Evolutionary conservation across 2,329 filamentous ascomycete genomes (phyloP).

Genomic region (Stromatinia cepivora): DNA sequence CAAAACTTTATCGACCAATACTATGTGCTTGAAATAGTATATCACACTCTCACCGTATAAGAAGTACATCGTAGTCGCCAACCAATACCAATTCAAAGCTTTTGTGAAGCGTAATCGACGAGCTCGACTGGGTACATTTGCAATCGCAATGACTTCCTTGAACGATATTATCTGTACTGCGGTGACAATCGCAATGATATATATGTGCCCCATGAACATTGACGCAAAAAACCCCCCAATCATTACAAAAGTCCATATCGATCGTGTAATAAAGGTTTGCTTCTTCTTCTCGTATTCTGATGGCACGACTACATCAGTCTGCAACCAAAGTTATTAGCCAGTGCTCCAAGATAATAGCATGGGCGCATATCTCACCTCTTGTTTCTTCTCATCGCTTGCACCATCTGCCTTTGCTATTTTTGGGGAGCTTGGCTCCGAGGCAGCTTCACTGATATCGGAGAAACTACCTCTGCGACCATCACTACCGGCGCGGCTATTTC

Average conservation of each 20-base stretch:
- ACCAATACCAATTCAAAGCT: slow-evolving; percentile 97
- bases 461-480: slow-evolving; percentile 63
- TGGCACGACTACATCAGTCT: slow-evolving; percentile 38
- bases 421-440: slow-evolving; percentile 44
- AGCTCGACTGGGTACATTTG: slow-evolving; percentile 88
- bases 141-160: slow-evolving; percentile 98
- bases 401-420: slow-evolving; percentile 34
- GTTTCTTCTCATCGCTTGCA: slow-evolving; percentile 41
- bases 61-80: slow-evolving; percentile 99
- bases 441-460: slow-evolving; percentile 66
- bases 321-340: slow-evolving; percentile 30
- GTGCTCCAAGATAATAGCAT: not conserved
- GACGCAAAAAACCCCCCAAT: slow-evolving; percentile 87
- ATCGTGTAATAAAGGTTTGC: slow-evolving; percentile 93
- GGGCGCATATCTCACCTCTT: slow-evolving; percentile 4
- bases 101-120: slow-evolving; percentile 92
- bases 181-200: slow-evolving; percentile 91
- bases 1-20: slow-evolving; percentile 89
- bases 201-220: slow-evolving; percentile 95
- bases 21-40: slow-evolving; percentile 99
- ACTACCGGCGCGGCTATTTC: slow-evolving; percentile 39
- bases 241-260: slow-evolving; percentile 98
- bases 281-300: slow-evolving; percentile 98
- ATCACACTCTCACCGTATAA: slow-evolving; percentile 98
- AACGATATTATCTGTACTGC: slow-evolving; percentile 95